Base-by-base conservation (phyloP, 306 rosid species). In the Acacia crassicarpa region DNA sequence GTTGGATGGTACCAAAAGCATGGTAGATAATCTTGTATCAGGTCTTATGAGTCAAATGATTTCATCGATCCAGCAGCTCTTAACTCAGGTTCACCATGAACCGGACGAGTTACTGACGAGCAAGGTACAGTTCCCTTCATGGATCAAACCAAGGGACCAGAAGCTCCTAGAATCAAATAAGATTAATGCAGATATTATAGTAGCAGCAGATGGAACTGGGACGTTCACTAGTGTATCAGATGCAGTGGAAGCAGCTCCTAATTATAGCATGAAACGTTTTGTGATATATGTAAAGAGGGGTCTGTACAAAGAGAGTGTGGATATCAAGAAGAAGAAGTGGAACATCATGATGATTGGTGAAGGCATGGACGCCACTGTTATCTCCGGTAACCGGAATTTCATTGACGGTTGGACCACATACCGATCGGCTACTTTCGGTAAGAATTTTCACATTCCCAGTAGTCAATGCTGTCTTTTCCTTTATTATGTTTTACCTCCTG, bases 291-390 rank as follows among this genome's bases (percentile, higher is more conserved):
- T 95, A 1, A 95, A 92, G 85, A 89, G 15, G 66, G 99, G 98
- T 53, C 73, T 90, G 4, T 95, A 95, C 30, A 35, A 23, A 0
- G 99, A 95, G 81, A 78, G 89, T 9, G 93, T 93, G 51, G 98
- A 93, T 89, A 91, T 95, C 79, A 93, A 92, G 88, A 92, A 90
- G 92, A 95, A 95, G 85, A 93, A 91, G 23, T 95, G 99, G 98
- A 93, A 95, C 58, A 79, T 95, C 40, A 87, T 95, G 94, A 82
- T 95, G 77, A 59, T 93, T 2, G 99, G 99, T 14, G 99, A 93
- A 68, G 98, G 97, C 0, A 92, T 93, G 61, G 83, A 84, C 63
- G 84, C 85, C n/a, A 95, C 99, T 8, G 10, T 91, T 5, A 90
- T 95, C 19, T 74, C 97, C 63, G 94, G 98, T 15, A 86, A 80